Evolutionary conservation across 2,329 filamentous ascomycete genomes (phyloP), one percentile per base, ranked within the genome.

Genomic region (Fusarium protoensiforme): DNA sequence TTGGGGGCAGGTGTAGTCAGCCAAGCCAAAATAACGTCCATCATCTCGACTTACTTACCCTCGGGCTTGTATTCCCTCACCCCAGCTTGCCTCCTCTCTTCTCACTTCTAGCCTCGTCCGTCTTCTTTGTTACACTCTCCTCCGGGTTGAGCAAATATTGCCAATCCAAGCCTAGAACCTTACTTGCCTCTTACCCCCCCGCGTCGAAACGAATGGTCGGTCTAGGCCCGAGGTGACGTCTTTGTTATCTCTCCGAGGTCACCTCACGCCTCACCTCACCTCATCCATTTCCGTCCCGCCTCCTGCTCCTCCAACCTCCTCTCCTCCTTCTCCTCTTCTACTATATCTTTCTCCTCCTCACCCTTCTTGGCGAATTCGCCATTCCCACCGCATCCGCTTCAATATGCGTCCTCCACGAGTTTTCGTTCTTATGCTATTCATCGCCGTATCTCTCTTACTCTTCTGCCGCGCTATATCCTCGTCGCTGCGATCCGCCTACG

Each of bases 341-440:
- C 46, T 63, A 58, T 51, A 64, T 29, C 36, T 54, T 48, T 39
- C 48, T 66, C 46, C 59, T 58, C 54, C 60, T 67, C 31, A 39
- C 11, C 38, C 20, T 22, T 16, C 14, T 43, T 53, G 63, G 70
- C 59, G 68, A 59, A 51, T 14, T 60, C 31, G 29, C 39, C 51
- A 48, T 62, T 65, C 46, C n/a, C 64, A 43, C n/a, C 51, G 27
- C 58, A 29, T 58, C 66, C 46, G 35, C 73, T 69, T 75, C 80
- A 86, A 77, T 72, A 89, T 89, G 87, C 86, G 88, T 73, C 83
- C 88, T 48, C 87, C 88, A 65, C 85, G 88, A 75, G 84, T 89
- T 74, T 83, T 84, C 77, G 87, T 89, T 65, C 83, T 90, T 78
- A 82, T 85, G 69, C 81, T 90, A 78, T 89, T 89, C 80, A 84